These are phyloP conservation scores for Cyclostephanos invisitatus DNA, from an alignment of 108 stramenopile species.

Conservation along the genomic window DNA sequence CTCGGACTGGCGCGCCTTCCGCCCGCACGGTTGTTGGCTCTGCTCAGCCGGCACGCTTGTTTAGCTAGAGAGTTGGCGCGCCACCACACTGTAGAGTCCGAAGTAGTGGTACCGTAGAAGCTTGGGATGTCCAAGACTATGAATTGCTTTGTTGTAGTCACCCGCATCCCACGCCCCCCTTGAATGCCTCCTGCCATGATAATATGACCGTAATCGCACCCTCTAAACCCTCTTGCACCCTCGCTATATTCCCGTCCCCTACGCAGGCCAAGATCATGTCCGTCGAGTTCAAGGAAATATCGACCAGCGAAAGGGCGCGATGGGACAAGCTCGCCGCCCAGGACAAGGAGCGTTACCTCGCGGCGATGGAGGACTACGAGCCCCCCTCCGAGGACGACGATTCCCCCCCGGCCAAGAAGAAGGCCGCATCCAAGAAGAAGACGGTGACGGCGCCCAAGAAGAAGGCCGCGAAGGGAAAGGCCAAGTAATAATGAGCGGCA, in stretches of 20 bases:
- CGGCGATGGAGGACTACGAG: conserved; percentile 35
- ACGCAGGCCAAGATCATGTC: conserved; percentile 51
- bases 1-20: neutral
- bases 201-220: conserved; percentile 5
- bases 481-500: conserved; percentile 52
- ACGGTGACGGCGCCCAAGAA: conserved; percentile 40
- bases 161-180: neutral
- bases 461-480: conserved; percentile 24
- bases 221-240: too few species aligned
- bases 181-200: neutral
- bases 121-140: too few species aligned
- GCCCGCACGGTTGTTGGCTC: too few species aligned
- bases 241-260: conserved; percentile 15
- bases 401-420: conserved; percentile 27
- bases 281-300: conserved; percentile 30
- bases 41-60: too few species aligned
- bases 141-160: neutral
- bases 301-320: conserved; percentile 7
- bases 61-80: too few species aligned
- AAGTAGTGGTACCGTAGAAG: conserved; percentile 18
- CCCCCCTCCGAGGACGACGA: conserved; percentile 59
- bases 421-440: conserved; percentile 16
- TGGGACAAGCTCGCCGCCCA: conserved; percentile 34
- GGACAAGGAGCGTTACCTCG: conserved; percentile 45
- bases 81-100: conserved; percentile 29